Evolutionary conservation across 2,329 filamentous ascomycete genomes (phyloP).

Genomic region (Neoscytalidium dimidiatum): DNA sequence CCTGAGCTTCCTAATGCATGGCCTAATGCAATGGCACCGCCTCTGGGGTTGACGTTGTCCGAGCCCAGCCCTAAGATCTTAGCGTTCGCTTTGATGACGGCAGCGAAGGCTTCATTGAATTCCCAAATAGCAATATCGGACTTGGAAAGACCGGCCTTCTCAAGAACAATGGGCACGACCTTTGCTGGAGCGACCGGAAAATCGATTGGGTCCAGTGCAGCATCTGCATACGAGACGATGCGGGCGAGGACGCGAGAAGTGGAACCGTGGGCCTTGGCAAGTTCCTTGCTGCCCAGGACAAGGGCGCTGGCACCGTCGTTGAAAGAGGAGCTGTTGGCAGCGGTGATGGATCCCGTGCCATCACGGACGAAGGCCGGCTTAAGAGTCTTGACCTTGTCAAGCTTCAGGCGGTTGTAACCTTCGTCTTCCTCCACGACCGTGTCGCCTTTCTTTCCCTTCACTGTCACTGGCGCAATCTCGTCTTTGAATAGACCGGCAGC

Average conservation of each 20-base stretch:
- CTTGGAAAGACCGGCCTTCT: slow-evolving; percentile 85
- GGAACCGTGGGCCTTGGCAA: slow-evolving; percentile 77
- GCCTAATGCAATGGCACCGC: slow-evolving; percentile 88
- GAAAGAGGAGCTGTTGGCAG: slow-evolving; percentile 89
- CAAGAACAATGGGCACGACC: slow-evolving; percentile 85
- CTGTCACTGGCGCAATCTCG: slow-evolving; percentile 85
- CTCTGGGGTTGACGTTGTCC: slow-evolving; percentile 82
- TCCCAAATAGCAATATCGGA: slow-evolving; percentile 95
- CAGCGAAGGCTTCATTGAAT: slow-evolving; percentile 97
- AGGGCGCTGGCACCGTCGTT: slow-evolving; percentile 94
- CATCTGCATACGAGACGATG: slow-evolving; percentile 84
- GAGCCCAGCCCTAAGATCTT: slow-evolving; percentile 83
- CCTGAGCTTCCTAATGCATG: slow-evolving; percentile 94
- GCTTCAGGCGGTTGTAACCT: slow-evolving; percentile 82
- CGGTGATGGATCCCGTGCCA: slow-evolving; percentile 89
- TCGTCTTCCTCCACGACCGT: slow-evolving; percentile 80
- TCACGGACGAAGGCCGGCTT: slow-evolving; percentile 91
- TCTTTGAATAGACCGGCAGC: slow-evolving; percentile 79
- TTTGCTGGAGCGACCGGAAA: slow-evolving; percentile 92
- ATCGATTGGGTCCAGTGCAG: slow-evolving; percentile 86
- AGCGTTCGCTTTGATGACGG: slow-evolving; percentile 91
- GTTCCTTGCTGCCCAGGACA: slow-evolving; percentile 76
- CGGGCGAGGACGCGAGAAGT: slow-evolving; percentile 82
- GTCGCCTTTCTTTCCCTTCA: slow-evolving; percentile 79
- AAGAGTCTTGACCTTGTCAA: slow-evolving; percentile 80